phyloP scores from a whole-genome alignment of 345 rosid species.

The Acer yangbiense region DNA sequence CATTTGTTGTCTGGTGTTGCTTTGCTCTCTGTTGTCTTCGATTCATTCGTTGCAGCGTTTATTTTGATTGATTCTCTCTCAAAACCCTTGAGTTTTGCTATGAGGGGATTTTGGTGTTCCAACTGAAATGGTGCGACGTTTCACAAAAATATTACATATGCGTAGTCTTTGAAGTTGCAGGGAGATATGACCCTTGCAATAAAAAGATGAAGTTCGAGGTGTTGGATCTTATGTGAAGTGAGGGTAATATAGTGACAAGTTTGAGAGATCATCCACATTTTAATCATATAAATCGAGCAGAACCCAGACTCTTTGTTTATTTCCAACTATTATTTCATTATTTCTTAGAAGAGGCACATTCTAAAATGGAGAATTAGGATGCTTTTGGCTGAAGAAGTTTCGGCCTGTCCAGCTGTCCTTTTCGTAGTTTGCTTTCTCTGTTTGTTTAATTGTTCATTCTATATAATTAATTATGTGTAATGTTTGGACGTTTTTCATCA shows the following conservation, averaged over 20 bases:
- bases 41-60: too few relatives aligned
- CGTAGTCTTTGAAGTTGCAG: background rate
- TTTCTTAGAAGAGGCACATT: background rate
- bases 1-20: background rate
- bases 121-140: background rate
- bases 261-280: background rate
- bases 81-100: background rate
- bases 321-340: background rate
- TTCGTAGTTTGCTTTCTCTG: background rate
- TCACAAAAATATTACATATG: background rate
- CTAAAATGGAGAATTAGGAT: background rate
- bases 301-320: background rate
- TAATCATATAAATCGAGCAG: background rate
- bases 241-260: background rate
- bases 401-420: background rate
- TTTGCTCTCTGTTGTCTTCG: background rate
- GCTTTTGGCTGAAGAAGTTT: background rate
- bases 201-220: background rate
- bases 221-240: background rate
- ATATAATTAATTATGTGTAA: background rate
- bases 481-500: background rate
- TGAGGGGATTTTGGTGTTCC: background rate
- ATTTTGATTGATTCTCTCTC: background rate
- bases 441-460: background rate
- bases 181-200: background rate